Conservation (phyloP, 768 basidiomycete genomes). For the Hirschioporus abietinus region DNA sequence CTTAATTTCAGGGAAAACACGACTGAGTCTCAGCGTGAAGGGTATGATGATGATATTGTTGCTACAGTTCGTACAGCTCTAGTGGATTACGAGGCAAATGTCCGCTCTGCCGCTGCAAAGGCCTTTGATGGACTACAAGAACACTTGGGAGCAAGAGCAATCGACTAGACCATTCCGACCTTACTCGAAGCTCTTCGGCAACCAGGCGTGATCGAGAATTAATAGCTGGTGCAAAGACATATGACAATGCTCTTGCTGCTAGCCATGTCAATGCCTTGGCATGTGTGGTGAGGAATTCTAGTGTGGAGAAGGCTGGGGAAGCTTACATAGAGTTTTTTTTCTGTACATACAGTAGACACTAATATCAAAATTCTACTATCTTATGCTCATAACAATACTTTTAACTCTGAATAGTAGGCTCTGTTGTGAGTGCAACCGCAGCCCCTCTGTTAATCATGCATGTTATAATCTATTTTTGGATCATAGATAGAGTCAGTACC, state of each 20-base stretch:
- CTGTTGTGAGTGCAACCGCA: no score
- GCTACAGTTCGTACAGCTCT: conserved; percentile 76
- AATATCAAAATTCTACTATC: no score
- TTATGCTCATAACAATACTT: no score
- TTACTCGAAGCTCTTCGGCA: conserved; percentile 88
- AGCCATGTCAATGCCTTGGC: conserved; percentile 76
- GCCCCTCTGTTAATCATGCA: no score
- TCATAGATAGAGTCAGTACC: no score
- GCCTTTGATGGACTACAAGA: conserved; percentile 93
- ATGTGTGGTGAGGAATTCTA: conserved; percentile 64
- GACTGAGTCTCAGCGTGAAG: conserved; percentile 77
- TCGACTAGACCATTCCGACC: conserved; percentile 96
- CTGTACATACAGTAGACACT: conserved; percentile 82
- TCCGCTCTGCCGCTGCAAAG: conserved; percentile 84
- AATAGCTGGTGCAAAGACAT: conserved; percentile 48
- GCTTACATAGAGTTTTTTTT: conserved; percentile 67
- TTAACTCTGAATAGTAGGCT: no score
- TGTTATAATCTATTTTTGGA: no score
- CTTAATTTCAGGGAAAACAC: conserved; percentile 64
- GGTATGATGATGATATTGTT: conserved; percentile 85
- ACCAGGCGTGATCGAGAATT: conserved; percentile 90
- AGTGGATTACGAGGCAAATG: conserved; percentile 82
- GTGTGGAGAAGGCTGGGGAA: conserved; percentile 68
- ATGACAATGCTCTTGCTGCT: conserved; percentile 61
- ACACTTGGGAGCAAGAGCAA: conserved; percentile 82